Evolutionary conservation across 164 flowering plant genomes (phyloP), one percentile per base, ranked within the genome.

Genomic region (Malania oleifera): DNA sequence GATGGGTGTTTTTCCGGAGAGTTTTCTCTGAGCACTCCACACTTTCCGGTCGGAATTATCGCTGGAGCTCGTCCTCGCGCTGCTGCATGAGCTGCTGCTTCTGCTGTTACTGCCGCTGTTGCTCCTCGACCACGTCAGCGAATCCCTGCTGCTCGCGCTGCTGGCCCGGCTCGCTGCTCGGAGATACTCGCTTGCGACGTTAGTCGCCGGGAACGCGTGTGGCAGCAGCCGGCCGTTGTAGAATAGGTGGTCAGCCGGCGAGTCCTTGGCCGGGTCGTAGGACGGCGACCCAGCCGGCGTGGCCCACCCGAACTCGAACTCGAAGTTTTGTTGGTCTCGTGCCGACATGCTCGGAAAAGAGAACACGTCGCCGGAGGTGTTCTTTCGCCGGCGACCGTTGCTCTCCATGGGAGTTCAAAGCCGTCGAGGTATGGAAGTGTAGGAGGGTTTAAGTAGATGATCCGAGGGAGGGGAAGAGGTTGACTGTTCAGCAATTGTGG

Each of bases 211-310:
- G 41, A 84, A 87, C 2, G 71, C 51, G 60, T 84, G 90, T 0
- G 95, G 95, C 54, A 75, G 60, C 1, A 87, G 82, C 19, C 62
- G 57, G 25, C 95, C 95, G 34, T 87, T 87, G 75, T 52, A 67
- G 80, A 87, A 84, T 50, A 84, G 62, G 46, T 74, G 70, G 61
- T 84, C 95, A 1, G 95, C 95, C 0, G 85, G 88, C 1, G 85
- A 84, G 60, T 40, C 44, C 50, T 60, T 67, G 61, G 17, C 47
- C 5, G 71, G 65, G 51, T 75, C 80, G 18, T 19, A 43, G 6
- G 71, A 51, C 2, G 86, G 85, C 0, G 84, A 84, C 14, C 63
- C 76, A 0, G 46, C 22, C 22, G 83, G 80, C 0, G 76, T 70
- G 0, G 66, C 29, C 11, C 54, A 69, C 5, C 75, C 84, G 52